These are phyloP conservation scores for Cenchrus purpureus DNA, from an alignment of 176 grass and related monocot species.

Conservation along the genomic window DNA sequence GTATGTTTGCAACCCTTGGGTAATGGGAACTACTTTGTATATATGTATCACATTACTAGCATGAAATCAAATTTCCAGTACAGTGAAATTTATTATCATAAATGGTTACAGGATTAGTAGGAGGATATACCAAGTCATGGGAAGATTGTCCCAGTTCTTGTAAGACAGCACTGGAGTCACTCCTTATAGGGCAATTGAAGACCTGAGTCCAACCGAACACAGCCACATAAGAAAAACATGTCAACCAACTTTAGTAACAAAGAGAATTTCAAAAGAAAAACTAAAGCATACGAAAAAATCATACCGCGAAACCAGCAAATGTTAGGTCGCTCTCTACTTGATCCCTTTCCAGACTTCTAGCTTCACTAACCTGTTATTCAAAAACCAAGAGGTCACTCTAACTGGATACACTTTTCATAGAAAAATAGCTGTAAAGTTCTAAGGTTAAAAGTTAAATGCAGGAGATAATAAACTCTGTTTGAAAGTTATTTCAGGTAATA, in stretches of 20 bases:
- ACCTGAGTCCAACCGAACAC: conserved; percentile 58
- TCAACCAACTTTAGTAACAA: conserved; percentile 9
- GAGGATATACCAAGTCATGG: conserved; percentile 90
- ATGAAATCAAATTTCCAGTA: not conserved
- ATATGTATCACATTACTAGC: conserved; percentile 1
- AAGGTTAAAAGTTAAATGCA: not conserved
- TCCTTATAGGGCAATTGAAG: conserved; percentile 96
- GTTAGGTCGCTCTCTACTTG: conserved; percentile 75
- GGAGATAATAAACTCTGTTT: conserved; percentile 3
- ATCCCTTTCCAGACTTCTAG: conserved; percentile 93
- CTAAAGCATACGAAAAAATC: not conserved
- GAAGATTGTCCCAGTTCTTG: conserved; percentile 83
- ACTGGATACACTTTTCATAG: conserved; percentile 19
- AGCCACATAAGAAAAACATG: conserved; percentile 19
- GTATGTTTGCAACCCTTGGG: conserved; percentile 1
- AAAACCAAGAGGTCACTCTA: conserved; percentile 26
- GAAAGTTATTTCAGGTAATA: conserved; percentile 17
- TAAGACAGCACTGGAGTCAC: conserved; percentile 80
- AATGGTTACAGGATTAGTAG: not conserved
- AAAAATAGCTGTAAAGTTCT: not conserved
- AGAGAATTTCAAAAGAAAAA: not conserved
- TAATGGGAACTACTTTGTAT: not conserved
- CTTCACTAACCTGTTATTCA: conserved; percentile 91
- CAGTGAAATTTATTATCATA: not conserved
- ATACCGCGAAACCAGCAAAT: conserved; percentile 98